phyloP scores from a whole-genome alignment of 495 filamentous ascomycete genomes.

The Aspergillus nidulans region DNA sequence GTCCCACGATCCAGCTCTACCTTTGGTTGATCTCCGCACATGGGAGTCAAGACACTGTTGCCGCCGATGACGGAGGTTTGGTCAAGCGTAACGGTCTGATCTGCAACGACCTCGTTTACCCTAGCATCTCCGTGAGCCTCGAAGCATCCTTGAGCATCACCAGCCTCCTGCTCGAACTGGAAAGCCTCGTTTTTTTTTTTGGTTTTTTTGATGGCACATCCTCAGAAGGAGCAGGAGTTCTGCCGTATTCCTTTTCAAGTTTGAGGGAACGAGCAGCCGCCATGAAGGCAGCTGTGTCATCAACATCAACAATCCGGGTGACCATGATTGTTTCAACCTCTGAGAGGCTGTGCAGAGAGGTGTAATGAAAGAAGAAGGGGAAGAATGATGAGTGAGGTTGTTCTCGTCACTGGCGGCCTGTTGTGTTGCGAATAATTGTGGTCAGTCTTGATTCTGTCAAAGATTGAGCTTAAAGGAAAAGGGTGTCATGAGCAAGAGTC shows the following conservation, averaged over 20 bases:
- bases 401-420: not conserved
- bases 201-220: not conserved
- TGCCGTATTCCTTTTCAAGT: slow-evolving; percentile 2
- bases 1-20: slow-evolving; percentile 18
- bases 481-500: not conserved
- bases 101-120: not conserved
- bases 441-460: not conserved
- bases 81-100: not conserved
- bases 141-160: not conserved
- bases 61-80: not conserved
- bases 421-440: not conserved
- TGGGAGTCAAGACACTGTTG: not conserved
- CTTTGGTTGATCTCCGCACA: not conserved
- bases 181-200: slow-evolving; percentile 1
- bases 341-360: not conserved
- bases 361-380: not conserved
- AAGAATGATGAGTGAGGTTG: not conserved
- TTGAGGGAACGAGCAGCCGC: slow-evolving; percentile 20
- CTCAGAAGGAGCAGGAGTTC: not conserved
- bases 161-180: not conserved
- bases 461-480: not conserved
- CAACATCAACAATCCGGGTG: slow-evolving; percentile 15
- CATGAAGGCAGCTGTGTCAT: slow-evolving; percentile 26
- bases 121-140: not conserved
- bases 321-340: slow-evolving; percentile 1